These are phyloP conservation scores for Nannizziopsis arthrosporioides DNA, from an alignment of 2,329 filamentous ascomycete genomes.

Conservation along the genomic window DNA sequence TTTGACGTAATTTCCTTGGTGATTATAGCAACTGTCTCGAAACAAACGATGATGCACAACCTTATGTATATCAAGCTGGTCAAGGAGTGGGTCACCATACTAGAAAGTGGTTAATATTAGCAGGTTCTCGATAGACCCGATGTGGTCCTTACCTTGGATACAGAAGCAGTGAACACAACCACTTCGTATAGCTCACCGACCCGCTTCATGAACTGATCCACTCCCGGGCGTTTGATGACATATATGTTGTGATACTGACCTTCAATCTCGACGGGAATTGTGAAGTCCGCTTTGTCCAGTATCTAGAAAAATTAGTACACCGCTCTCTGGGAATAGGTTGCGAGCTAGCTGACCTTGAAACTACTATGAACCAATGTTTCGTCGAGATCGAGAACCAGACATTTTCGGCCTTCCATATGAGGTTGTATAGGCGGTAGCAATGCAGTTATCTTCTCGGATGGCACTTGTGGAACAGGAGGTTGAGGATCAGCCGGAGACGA, in stretches of 20 bases:
- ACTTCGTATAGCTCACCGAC: constrained; percentile 97
- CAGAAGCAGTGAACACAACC: constrained; percentile 95
- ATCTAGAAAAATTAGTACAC: constrained; percentile 47
- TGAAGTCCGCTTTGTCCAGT: constrained; percentile 95
- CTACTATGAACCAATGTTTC: constrained; percentile 97
- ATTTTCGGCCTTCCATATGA: constrained; percentile 78
- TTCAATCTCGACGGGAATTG: constrained; percentile 96
- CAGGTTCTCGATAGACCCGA: neutral
- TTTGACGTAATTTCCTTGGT: constrained; percentile 99
- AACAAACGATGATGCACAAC: constrained; percentile 94
- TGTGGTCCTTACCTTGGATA: constrained; percentile 65
- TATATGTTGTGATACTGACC: constrained; percentile 99
- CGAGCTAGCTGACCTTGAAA: constrained; percentile 60
- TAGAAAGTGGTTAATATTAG: constrained; percentile 28
- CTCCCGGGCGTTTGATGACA: constrained; percentile 96
- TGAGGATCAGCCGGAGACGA: constrained; percentile 28
- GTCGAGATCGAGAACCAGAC: constrained; percentile 85
- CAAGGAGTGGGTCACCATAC: constrained; percentile 92
- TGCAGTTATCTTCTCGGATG: constrained; percentile 48
- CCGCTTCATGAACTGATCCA: constrained; percentile 97
- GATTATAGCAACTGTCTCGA: constrained; percentile 97
- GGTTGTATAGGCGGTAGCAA: constrained; percentile 72
- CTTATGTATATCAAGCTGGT: constrained; percentile 93
- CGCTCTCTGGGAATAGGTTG: constrained; percentile 14
- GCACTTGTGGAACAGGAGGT: constrained; percentile 33